Evolutionary conservation across 208 protist genomes (phyloP), one percentile per base, ranked within the genome.

Genomic region (Vickermania ingenoplastis): DNA sequence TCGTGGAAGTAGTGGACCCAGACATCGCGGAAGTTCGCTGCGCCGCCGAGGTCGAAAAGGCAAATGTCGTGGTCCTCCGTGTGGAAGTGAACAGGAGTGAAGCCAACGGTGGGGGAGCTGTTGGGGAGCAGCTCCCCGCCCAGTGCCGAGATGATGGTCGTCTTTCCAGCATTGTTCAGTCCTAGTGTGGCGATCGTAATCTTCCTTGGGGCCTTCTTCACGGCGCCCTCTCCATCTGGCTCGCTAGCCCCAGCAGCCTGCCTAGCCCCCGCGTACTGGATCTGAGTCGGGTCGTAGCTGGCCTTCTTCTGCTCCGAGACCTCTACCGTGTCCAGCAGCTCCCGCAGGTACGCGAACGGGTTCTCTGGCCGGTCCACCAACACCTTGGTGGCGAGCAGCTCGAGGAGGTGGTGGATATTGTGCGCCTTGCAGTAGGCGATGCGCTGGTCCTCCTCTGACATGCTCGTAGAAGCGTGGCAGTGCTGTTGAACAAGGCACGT

Each of bases 141-240:
- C 59, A 99, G 86, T 25, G 91, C 81, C 41, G 98, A 98, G n/a
- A 99, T 71, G 22, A 99, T 88, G 7, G 97, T 99, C 11, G 98
- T 99, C 77, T 99, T 99, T 27, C 98, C 98, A 0, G 91, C 91
- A 59, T 89, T 86, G 54, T 92, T 83, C 48, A 97, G 51, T 51
- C 91, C 91, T 63, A 96, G 94, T 51, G 80, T 85, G 11, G 77
- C 91, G 17, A 96, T 52, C 0, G 91, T 92, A 25, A 96, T 79
- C 52, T 73, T 88, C 68, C 67, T 75, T 7, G 63, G 65, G 11
- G 50, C 31, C 36, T 67, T 53, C 56, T 63, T 57, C 23, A 63
- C 56, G 53, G 62, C 29, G 53, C 36, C 48, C 63, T 61, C 22
- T 41, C 55, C 31, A 28, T 59, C 58, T n/a, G 26, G 29, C 4